Percentiles rank a stretch among this genome's conserved stretches.
phyloP scores from a whole-genome alignment of 495 filamentous ascomycete species.

The Cryomyces antarcticus region DNA sequence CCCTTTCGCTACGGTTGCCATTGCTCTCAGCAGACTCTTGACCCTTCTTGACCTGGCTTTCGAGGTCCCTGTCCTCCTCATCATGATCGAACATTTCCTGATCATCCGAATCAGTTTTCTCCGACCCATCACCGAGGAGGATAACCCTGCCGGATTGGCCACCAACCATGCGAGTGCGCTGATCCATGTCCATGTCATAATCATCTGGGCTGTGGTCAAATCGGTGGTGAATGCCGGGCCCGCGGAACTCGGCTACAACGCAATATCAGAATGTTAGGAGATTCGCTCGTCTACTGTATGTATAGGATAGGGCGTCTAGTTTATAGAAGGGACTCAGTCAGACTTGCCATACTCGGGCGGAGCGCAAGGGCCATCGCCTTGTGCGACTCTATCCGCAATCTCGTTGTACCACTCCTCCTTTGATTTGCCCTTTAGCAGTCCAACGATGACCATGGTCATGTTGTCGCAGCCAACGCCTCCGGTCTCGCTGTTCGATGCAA shows the following conservation, averaged over 20 bases:
- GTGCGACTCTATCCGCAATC: constrained; percentile 82
- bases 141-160: constrained; percentile 67
- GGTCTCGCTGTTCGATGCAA: constrained; percentile 91
- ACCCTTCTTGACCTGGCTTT: constrained; percentile 32
- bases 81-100: constrained; percentile 79
- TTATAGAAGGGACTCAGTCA: constrained; percentile 20
- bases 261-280: constrained; percentile 10
- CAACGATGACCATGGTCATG: constrained; percentile 94
- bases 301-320: background rate
- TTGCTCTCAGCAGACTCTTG: constrained; percentile 6
- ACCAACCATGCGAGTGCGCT: constrained; percentile 33
- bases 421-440: constrained; percentile 68
- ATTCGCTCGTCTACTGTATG: constrained; percentile 1
- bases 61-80: constrained; percentile 62
- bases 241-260: constrained; percentile 76
- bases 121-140: constrained; percentile 81
- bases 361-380: constrained; percentile 94
- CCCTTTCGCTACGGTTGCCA: constrained; percentile 25
- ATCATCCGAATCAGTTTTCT: constrained; percentile 73
- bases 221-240: constrained; percentile 73
- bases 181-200: constrained; percentile 67
- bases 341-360: constrained; percentile 98
- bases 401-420: constrained; percentile 97
- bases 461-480: constrained; percentile 97
- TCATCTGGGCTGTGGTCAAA: constrained; percentile 86